Conservation (phyloP, 768 basidiomycete species). For the Nidularia sp. region DNA sequence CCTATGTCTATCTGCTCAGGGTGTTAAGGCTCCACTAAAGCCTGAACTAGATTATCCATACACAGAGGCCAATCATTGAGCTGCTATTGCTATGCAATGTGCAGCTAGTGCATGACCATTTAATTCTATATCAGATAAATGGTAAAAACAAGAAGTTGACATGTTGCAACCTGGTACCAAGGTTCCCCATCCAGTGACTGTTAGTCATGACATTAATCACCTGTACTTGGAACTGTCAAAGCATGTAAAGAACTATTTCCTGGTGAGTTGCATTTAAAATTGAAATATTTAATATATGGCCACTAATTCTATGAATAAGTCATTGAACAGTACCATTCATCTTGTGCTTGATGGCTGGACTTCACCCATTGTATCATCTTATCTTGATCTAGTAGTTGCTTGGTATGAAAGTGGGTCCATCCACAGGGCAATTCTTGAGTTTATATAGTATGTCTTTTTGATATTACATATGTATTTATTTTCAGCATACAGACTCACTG, state of each 20-base stretch:
- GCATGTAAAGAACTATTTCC: slow-evolving; percentile 13
- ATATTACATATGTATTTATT: slow-evolving; percentile 15
- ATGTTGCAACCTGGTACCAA: slow-evolving; percentile 21
- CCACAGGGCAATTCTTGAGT: slow-evolving; percentile 24
- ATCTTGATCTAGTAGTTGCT: slow-evolving; percentile 24
- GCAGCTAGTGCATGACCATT: slow-evolving; percentile 17
- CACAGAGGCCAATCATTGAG: slow-evolving; percentile 8
- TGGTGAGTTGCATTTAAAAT: slow-evolving; percentile 6
- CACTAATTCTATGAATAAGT: slow-evolving; percentile 12
- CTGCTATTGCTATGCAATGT: slow-evolving; percentile 18
- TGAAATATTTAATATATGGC: slow-evolving; percentile 4
- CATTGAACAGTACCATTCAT: slow-evolving; percentile 17
- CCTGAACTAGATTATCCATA: too few relatives aligned
- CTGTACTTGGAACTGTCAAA: slow-evolving; percentile 14
- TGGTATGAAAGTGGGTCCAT: slow-evolving; percentile 21
- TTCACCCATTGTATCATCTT: slow-evolving; percentile 18
- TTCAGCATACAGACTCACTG: background rate
- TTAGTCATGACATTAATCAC: slow-evolving; percentile 15
- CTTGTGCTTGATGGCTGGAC: slow-evolving; percentile 31
- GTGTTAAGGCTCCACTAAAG: too few relatives aligned
- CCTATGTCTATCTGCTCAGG: too few relatives aligned
- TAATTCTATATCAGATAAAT: slow-evolving; percentile 19
- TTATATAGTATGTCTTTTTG: slow-evolving; percentile 18
- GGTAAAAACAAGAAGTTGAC: slow-evolving; percentile 19
- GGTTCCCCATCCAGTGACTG: slow-evolving; percentile 16